These are phyloP conservation scores for Calonectria pseudoreteaudii DNA, from an alignment of 2,329 filamentous ascomycete species.

Conservation along the genomic window DNA sequence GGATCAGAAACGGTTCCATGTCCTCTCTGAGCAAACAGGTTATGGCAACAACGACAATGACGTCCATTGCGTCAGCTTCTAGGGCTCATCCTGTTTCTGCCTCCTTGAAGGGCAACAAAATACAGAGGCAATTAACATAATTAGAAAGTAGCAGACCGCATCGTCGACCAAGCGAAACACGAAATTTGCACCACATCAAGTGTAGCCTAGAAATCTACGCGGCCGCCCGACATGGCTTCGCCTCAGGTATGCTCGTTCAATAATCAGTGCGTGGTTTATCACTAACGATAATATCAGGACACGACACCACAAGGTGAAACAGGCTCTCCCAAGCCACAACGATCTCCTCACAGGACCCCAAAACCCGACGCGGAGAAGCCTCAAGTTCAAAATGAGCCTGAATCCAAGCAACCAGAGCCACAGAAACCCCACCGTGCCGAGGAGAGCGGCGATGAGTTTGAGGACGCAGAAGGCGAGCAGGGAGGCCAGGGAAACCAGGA, in stretches of 20 bases:
- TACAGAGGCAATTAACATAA: constrained; percentile 18
- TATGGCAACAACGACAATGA: constrained; percentile 33
- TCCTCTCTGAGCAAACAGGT: constrained; percentile 38
- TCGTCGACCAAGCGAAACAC: background rate
- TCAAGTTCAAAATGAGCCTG: background rate
- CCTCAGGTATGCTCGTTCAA: constrained; percentile 34
- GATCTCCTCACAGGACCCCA: constrained; percentile 20
- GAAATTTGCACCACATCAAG: background rate
- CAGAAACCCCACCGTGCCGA: constrained; percentile 1
- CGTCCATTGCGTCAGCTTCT: constrained; percentile 43
- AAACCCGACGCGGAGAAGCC: background rate
- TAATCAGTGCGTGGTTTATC: too few species aligned
- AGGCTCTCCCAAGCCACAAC: constrained; percentile 23
- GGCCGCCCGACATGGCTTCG: constrained; percentile 30
- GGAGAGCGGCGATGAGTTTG: constrained; percentile 16
- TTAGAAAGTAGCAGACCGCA: background rate
- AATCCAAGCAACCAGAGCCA: constrained; percentile 1
- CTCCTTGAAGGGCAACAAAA: constrained; percentile 36
- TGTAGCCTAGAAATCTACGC: background rate
- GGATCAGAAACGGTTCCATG: background rate
- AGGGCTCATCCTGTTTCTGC: constrained; percentile 37
- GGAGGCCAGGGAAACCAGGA: constrained; percentile 33
- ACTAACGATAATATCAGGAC: constrained; percentile 33
- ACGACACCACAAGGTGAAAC: constrained; percentile 18
- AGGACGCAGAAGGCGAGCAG: constrained; percentile 4